phyloP scores from a whole-genome alignment of 345 rosid species.

The Clausena lansium region DNA sequence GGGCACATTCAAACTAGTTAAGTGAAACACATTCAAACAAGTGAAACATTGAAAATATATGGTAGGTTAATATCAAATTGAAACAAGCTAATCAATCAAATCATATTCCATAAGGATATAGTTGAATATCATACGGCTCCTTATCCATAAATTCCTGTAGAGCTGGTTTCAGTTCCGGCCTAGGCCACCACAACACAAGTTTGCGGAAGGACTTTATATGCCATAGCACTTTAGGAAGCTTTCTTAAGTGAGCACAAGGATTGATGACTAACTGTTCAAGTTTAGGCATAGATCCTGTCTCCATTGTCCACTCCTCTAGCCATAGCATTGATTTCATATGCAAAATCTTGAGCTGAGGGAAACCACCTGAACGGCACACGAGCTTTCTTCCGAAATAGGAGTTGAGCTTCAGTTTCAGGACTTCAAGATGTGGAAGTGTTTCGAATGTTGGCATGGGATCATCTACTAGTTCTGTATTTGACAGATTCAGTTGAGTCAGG shows the following conservation, averaged over 20 bases:
- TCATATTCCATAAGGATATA: background rate
- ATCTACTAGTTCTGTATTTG: background rate
- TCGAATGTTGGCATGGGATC: background rate
- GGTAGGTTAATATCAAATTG: background rate
- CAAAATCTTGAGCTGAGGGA: background rate
- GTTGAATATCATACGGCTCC: background rate
- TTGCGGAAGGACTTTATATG: background rate
- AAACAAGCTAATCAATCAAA: no score
- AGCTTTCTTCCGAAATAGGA: background rate
- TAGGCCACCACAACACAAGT: background rate
- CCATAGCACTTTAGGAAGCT: background rate
- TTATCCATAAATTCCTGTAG: background rate
- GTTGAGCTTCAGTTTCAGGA: background rate
- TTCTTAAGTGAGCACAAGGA: background rate
- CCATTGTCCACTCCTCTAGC: slow-evolving; percentile 6
- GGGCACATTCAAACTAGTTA: no score
- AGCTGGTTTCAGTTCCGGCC: background rate
- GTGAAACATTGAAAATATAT: no score
- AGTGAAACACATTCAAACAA: no score
- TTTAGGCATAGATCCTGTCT: background rate
- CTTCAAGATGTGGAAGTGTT: background rate
- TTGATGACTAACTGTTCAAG: background rate
- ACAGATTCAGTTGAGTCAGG: background rate
- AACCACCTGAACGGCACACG: background rate
- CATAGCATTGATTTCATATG: slow-evolving; percentile 4